Percentiles rank a stretch among this genome's conserved stretches.
Evolutionary conservation across 2,329 filamentous ascomycete genomes (phyloP).

Genomic region (Macrophomina pseudophaseolina): DNA sequence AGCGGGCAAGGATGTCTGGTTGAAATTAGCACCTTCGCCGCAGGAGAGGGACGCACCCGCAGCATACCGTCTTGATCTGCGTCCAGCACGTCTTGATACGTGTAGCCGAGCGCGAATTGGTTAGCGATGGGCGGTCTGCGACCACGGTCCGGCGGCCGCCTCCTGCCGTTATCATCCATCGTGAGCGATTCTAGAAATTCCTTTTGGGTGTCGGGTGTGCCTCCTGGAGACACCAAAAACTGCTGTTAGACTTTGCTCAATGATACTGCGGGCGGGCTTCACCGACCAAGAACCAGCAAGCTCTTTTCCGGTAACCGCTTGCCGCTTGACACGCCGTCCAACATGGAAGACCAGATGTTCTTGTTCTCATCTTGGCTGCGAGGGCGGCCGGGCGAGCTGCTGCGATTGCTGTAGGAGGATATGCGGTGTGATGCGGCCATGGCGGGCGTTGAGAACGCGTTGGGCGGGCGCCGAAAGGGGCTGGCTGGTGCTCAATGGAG

Average conservation of each 20-base stretch:
- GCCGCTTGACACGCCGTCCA: constrained; percentile 86
- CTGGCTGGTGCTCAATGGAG: constrained; percentile 14
- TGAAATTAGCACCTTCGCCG: constrained; percentile 28
- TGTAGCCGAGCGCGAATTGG: constrained; percentile 90
- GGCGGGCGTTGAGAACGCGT: constrained; percentile 20
- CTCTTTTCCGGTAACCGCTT: constrained; percentile 93
- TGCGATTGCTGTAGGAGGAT: constrained; percentile 26
- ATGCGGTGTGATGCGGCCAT: constrained; percentile 26
- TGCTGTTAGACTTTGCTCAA: constrained; percentile 26
- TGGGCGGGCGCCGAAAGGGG: constrained; percentile 18
- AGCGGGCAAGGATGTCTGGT: constrained; percentile 82
- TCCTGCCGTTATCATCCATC: constrained; percentile 43
- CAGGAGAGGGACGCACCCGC: neutral
- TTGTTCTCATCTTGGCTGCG: constrained; percentile 68
- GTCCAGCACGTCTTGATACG: constrained; percentile 92
- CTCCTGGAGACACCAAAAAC: constrained; percentile 58
- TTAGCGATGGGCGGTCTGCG: constrained; percentile 80
- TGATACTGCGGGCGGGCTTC: constrained; percentile 17
- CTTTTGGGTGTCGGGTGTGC: constrained; percentile 79
- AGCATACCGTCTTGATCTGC: constrained; percentile 83
- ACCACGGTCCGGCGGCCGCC: constrained; percentile 59
- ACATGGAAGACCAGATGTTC: constrained; percentile 93
- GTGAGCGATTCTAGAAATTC: constrained; percentile 72
- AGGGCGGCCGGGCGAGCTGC: constrained; percentile 36
- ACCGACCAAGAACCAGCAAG: constrained; percentile 77